These are phyloP conservation scores for Candida berthetii DNA, from an alignment of 805 yeast genomes.

Conservation along the genomic window DNA sequence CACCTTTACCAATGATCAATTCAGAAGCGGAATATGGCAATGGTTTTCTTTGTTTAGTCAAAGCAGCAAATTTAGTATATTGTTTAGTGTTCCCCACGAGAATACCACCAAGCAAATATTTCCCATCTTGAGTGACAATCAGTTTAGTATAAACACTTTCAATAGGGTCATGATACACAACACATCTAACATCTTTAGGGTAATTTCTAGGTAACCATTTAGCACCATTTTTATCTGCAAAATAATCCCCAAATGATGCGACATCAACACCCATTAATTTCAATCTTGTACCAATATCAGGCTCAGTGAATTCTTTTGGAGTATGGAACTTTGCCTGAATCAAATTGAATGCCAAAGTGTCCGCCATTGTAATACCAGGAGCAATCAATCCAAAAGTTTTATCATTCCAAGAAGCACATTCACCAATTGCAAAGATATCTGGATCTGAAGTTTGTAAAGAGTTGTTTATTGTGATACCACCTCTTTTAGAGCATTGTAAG, in stretches of 20 bases:
- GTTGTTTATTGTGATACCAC: slow-evolving; percentile 25
- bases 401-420: slow-evolving; percentile 30
- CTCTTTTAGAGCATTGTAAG: slow-evolving; percentile 17
- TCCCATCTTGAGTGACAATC: slow-evolving; percentile 27
- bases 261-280: slow-evolving; percentile 32
- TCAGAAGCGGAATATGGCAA: slow-evolving; percentile 25
- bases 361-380: slow-evolving; percentile 34
- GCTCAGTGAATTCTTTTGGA: slow-evolving; percentile 22
- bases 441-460: slow-evolving; percentile 21
- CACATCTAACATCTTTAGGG: slow-evolving; percentile 17
- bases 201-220: slow-evolving; percentile 24
- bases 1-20: slow-evolving; percentile 20
- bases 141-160: slow-evolving; percentile 27
- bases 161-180: slow-evolving; percentile 27
- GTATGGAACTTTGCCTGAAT: slow-evolving; percentile 28
- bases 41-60: slow-evolving; percentile 22
- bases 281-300: slow-evolving; percentile 28
- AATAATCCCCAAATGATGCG: slow-evolving; percentile 32
- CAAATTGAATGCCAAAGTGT: slow-evolving; percentile 25
- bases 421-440: slow-evolving; percentile 27
- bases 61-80: slow-evolving; percentile 25
- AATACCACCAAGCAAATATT: slow-evolving; percentile 29
- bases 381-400: slow-evolving; percentile 30
- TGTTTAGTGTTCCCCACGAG: slow-evolving; percentile 27
- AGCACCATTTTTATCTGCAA: slow-evolving; percentile 28